Percentiles rank a stretch among this genome's conserved stretches.
phyloP scores from a whole-genome alignment of 1,284 basidiomycete genomes.

The Moesziomyces antarcticus region DNA sequence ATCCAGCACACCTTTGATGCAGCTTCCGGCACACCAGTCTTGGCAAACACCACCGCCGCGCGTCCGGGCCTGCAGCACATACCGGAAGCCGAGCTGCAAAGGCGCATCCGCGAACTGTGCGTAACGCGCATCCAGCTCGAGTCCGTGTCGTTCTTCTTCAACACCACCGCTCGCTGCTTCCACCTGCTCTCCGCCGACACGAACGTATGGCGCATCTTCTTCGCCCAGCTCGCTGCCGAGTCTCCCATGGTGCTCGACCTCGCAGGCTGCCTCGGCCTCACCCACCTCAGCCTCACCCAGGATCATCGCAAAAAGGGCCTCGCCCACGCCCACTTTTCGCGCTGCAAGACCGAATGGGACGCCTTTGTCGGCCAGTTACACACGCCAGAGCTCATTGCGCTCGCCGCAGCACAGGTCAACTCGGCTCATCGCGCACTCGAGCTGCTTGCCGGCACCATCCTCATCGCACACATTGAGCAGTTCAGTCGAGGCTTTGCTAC shows the following conservation, averaged over 20 bases:
- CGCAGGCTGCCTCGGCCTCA: constrained; percentile 18
- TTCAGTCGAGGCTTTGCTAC: constrained; percentile 25
- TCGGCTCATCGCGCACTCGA: constrained; percentile 15
- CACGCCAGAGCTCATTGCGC: constrained; percentile 1
- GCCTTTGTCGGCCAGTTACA: background rate
- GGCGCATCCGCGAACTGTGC: constrained; percentile 12
- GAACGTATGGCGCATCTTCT: constrained; percentile 30
- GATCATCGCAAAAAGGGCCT: constrained; percentile 8
- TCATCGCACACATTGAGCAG: constrained; percentile 31
- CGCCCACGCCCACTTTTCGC: constrained; percentile 22
- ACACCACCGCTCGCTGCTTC: constrained; percentile 28
- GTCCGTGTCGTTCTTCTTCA: constrained; percentile 34
- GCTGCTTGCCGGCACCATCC: constrained; percentile 20
- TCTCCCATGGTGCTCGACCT: constrained; percentile 20
- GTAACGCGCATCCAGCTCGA: constrained; percentile 20
- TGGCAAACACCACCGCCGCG: background rate
- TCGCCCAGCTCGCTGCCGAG: constrained; percentile 19
- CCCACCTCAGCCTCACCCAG: constrained; percentile 20
- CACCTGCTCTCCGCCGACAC: constrained; percentile 29
- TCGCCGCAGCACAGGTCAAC: background rate
- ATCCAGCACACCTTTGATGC: no score
- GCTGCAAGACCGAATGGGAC: constrained; percentile 20
- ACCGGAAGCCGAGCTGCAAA: constrained; percentile 17
- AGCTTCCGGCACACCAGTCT: background rate
- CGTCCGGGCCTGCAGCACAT: constrained; percentile 10